These are phyloP conservation scores for Gillenia trifoliata DNA, from an alignment of 306 rosid genomes.

Conservation along the genomic window DNA sequence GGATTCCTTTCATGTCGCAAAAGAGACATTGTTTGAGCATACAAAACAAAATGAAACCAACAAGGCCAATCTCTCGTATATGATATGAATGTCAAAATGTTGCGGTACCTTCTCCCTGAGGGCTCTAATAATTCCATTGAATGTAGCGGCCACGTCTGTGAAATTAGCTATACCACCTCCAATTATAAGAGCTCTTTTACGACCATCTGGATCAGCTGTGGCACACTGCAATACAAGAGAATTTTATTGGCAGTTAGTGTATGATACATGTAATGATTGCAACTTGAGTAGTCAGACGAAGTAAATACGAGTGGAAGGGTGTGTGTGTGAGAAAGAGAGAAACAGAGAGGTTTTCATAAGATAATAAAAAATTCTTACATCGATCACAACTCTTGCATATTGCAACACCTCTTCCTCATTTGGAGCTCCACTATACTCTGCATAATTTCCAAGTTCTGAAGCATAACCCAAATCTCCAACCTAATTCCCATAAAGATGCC, in stretches of 20 bases:
- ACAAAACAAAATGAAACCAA: neutral
- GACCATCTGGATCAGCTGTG: constrained; percentile 76
- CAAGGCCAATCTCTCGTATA: neutral
- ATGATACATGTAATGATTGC: neutral
- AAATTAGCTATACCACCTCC: constrained; percentile 95
- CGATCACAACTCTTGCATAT: constrained; percentile 80
- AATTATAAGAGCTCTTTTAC: constrained; percentile 79
- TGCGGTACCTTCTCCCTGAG: constrained; percentile 60
- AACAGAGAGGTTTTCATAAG: neutral
- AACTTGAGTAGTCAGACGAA: neutral
- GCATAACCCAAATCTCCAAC: constrained; percentile 95
- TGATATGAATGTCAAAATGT: neutral
- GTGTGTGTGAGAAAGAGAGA: neutral
- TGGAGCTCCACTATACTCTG: constrained; percentile 95
- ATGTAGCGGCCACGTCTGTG: constrained; percentile 88
- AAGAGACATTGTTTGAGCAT: neutral
- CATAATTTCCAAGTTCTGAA: constrained; percentile 92
- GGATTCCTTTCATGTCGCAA: constrained; percentile 41
- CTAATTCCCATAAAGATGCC: constrained; percentile 15
- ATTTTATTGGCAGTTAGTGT: neutral
- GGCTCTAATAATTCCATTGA: constrained; percentile 73
- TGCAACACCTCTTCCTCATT: constrained; percentile 92
- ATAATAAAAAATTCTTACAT: constrained; percentile 36
- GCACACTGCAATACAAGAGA: constrained; percentile 55
- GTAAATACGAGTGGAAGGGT: neutral